Conservation (phyloP, 345 rosid genomes). For the Carallia pectinifolia region DNA sequence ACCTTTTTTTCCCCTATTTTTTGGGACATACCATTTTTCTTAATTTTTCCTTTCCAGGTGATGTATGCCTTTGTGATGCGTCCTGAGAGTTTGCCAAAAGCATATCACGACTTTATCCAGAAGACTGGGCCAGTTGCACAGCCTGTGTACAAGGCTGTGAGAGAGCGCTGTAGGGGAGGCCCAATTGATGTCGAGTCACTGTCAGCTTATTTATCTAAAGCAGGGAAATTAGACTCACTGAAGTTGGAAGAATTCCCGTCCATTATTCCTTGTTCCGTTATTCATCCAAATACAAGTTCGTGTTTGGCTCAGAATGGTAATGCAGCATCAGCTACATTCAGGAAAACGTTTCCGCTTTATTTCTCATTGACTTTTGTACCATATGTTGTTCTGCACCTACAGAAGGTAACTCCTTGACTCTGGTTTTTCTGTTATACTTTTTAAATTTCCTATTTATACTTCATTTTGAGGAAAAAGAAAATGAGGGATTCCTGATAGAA, state of each 20-base stretch:
- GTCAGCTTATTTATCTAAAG: conserved; percentile 60
- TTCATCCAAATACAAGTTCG: conserved; percentile 80
- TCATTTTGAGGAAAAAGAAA: no score
- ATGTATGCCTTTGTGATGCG: conserved; percentile 93
- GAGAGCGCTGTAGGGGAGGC: conserved; percentile 87
- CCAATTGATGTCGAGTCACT: conserved; percentile 72
- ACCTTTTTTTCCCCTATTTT: not conserved
- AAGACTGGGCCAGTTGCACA: conserved; percentile 94
- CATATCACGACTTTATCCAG: conserved; percentile 92
- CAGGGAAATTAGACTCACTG: conserved; percentile 42
- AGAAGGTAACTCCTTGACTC: conserved; percentile 58
- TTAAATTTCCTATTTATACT: no score
- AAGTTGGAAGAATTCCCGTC: conserved; percentile 78
- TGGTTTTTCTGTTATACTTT: conserved; percentile 10
- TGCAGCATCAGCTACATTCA: conserved; percentile 90
- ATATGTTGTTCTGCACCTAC: conserved; percentile 85
- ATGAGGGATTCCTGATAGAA: no score
- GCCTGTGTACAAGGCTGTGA: conserved; percentile 89
- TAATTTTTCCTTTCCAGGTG: conserved; percentile 45
- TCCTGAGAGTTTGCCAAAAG: conserved; percentile 94
- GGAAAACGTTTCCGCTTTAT: conserved; percentile 92
- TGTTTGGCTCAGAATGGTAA: conserved; percentile 81
- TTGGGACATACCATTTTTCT: not conserved
- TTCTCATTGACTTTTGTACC: conserved; percentile 99
- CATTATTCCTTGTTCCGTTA: conserved; percentile 83